phyloP scores from a whole-genome alignment of 2,329 filamentous ascomycete species.

The Clarireedia hainanense region DNA sequence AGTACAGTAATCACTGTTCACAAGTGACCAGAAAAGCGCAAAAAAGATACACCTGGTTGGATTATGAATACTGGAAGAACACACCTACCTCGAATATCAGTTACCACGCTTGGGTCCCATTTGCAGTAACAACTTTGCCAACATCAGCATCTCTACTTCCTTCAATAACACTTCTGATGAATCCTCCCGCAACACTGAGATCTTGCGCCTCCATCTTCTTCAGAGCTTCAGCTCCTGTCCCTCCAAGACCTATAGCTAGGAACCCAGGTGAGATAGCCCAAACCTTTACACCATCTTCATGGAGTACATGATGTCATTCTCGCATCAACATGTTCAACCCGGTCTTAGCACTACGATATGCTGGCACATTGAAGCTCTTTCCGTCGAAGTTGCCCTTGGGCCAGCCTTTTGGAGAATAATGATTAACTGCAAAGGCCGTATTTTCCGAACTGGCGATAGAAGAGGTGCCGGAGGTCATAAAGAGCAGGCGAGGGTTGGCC shows the following conservation, averaged over 20 bases:
- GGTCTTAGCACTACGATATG: slow-evolving; percentile 37
- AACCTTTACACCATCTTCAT: slow-evolving; percentile 43
- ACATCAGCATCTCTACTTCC: slow-evolving; percentile 35
- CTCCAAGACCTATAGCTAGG: slow-evolving; percentile 37
- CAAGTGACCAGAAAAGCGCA: no score
- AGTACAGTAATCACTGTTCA: no score
- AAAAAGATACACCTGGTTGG: no score
- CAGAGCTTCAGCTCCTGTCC: slow-evolving; percentile 10
- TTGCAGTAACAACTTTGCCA: slow-evolving; percentile 30
- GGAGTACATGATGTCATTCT: slow-evolving; percentile 36
- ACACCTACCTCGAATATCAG: not conserved
- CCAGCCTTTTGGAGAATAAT: slow-evolving; percentile 31
- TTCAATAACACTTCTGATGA: slow-evolving; percentile 35
- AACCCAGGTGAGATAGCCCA: slow-evolving; percentile 41
- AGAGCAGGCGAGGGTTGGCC: slow-evolving; percentile 37
- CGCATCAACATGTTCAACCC: slow-evolving; percentile 43
- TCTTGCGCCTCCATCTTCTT: slow-evolving; percentile 26
- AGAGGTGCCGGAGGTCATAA: slow-evolving; percentile 38
- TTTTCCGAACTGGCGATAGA: slow-evolving; percentile 28
- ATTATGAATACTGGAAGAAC: no score
- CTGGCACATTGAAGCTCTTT: slow-evolving; percentile 17
- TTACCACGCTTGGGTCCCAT: not conserved
- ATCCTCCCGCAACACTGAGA: slow-evolving; percentile 30
- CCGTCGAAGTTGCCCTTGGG: slow-evolving; percentile 23
- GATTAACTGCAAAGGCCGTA: slow-evolving; percentile 19